Evolutionary conservation across 2,329 filamentous ascomycete genomes (phyloP), one percentile per base, ranked within the genome.

Genomic region (Colletotrichum sp.): DNA sequence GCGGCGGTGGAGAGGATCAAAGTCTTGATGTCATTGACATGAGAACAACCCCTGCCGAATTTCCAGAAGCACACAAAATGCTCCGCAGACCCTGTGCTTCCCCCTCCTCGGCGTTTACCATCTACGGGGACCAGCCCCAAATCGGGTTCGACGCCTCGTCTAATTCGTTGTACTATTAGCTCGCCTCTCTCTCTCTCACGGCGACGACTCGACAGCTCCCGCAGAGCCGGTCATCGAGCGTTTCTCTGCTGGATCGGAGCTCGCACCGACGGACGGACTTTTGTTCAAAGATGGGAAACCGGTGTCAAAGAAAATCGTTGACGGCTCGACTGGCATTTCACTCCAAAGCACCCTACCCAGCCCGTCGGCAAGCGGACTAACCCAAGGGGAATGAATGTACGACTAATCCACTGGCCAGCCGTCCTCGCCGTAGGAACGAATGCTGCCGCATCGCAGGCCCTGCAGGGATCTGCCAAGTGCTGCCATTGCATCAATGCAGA

Each of bases 11-110:
- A 26, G 38, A 48, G 18, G 38, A 12, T 21, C 38, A 48, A 48
- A 75, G 73, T 75, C 70, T 75, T 75, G 73, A 73, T 73, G 73
- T 75, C 73, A 75, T 75, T 65, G 73, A 75, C 38, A 62, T 58
- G 24, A 32, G 55, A 16, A 30, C 55, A 36, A 64, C 48, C 70
- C 70, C 24, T 16, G 64, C 65, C 36, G 15, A 18, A 38, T 18
- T 43, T 52, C 48, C 32, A 65, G 58, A 30, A 52, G 48, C 24
- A 32, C n/a, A 28, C 18, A 13, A 43, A 62, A 55, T 55, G 69
- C 72, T 61, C 55, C 61, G 72, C 72, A 55, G 61, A 60, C 61
- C 34, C 30, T 66, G 48, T 36, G 6, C 18, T 48, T n/a, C 38
- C 18, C 16, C 28, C 26, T n/a, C 18, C 26, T 13, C 16, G 58